Evolutionary conservation across 1,284 basidiomycete genomes (phyloP), one percentile per base, ranked within the genome.

Genomic region (Papiliotrema terrestris): DNA sequence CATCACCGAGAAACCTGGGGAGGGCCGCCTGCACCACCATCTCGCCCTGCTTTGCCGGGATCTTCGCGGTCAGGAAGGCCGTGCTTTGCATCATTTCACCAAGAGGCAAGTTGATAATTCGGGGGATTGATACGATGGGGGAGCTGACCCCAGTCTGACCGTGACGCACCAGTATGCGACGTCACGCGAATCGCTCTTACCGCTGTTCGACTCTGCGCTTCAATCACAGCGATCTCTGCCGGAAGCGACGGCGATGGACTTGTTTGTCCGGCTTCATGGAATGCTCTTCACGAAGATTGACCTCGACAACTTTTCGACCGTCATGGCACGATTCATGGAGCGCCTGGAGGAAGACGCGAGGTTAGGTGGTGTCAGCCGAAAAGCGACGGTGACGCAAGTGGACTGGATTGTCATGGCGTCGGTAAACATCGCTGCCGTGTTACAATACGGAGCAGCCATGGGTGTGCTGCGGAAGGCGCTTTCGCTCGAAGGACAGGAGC

Each of bases 341-440:
- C 86, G 89, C 37, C 82, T 97, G 0, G 66, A 78, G 25, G 82
- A 86, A 60, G 86, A 94, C 57, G 73, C 66, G 39, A 66, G 59
- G 39, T 60, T 73, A 32, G 86, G 89, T 66, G 85, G 84, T 54
- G 82, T 84, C 2, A 56, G 61, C 60, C 56, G 67, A 52, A 60
- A 67, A 57, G 68, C 72, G 19, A 57, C 67, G 13, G 71, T 79
- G 29, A 84, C 89, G 51, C 91, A 92, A 70, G 84, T 87, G 22
- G 89, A 91, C 59, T 98, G 95, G 95, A 88, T 91, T 64, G 91
- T 95, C 86, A 94, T 98, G 88, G 93, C 84, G 0, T 79, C 87
- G 36, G 80, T 90, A 67, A 96, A 95, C 72, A 81, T 97, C 19
- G 82, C 84, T 3, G 83, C 88, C 0, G 73, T 96, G 14, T 79